Base-by-base conservation (phyloP, 306 rosid species). In the Hippophae rhamnoides region DNA sequence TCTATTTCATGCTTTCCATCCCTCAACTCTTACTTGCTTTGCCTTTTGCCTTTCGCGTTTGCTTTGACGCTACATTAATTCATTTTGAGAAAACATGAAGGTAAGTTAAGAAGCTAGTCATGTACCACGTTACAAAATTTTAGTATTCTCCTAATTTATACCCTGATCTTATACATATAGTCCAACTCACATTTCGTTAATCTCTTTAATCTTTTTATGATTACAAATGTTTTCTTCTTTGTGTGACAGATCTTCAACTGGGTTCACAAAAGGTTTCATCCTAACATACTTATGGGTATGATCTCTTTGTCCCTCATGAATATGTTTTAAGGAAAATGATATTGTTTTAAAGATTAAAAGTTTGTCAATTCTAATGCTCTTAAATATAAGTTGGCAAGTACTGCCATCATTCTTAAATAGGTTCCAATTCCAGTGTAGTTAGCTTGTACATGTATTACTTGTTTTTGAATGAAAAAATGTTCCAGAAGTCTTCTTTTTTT, bases 261-360 rank as follows among this genome's bases (percentile, higher is more conserved):
- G 99, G 81, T 92, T 78, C 96, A 88, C 66, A 85, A 78, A 83
- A 80, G 86, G 77, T 84, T 92, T 71, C 81, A 87, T 64, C 88
- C 82, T 59, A 79, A 69, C 62, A n/a, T 71, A 71, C 71, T 53
- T 10, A 83, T 85, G 60, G 98, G 98, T 90, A 68, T 74, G 69
- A 59, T 65, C 61, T 61, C 52, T 47, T 26, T 56, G 13, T 18
- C 54, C 60, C 23, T 18, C 23, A 1, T 18, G 6, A 18, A 18
- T 18, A 13, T 18, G 31, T 40, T 10, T 27, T 18, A n/a, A 13
- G 0, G 11, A 8, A 8, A 13, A 51, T 25, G 26, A 8, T 5
- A 10, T 11, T 18, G 6, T 41, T 13, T 13, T 18, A n/a, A 5
- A 8, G 44, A 7, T 14, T 18, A 18, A 18, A 18, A 18, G 23